Conservation (phyloP, 2,329 filamentous ascomycete genomes). For the Trichoderma breve region DNA sequence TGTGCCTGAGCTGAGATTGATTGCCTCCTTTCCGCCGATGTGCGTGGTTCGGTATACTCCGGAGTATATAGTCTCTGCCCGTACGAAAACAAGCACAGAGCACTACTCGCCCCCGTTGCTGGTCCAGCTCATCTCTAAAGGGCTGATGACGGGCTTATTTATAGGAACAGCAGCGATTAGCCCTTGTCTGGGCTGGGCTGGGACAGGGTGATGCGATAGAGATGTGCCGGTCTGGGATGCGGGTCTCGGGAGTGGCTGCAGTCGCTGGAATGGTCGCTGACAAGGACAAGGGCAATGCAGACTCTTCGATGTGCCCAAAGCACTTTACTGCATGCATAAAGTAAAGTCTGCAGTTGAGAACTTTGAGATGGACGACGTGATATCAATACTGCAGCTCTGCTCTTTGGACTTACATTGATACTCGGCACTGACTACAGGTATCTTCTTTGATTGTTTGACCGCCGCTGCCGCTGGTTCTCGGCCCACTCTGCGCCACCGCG, state of each 20-base stretch:
- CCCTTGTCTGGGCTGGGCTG: background rate
- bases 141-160: background rate
- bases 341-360: background rate
- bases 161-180: background rate
- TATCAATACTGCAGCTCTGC: background rate
- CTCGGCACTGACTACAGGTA: too few species aligned
- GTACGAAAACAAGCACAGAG: background rate
- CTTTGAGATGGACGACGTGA: background rate
- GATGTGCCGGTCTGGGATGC: conserved; percentile 12
- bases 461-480: background rate
- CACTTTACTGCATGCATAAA: background rate
- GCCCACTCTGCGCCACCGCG: background rate
- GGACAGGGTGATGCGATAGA: conserved; percentile 3
- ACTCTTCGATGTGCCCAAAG: background rate
- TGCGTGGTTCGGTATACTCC: background rate
- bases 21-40: background rate
- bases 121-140: background rate
- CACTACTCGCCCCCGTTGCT: background rate
- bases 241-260: conserved; percentile 18
- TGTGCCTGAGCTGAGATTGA: background rate
- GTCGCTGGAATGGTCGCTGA: background rate
- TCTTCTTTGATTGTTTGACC: background rate
- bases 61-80: background rate
- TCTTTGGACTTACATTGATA: background rate
- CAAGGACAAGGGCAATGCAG: conserved; percentile 7